Percentiles rank a stretch among this genome's conserved stretches.
Conservation (phyloP, 2,329 filamentous ascomycete genomes). For the Rutstroemia sp. region DNA sequence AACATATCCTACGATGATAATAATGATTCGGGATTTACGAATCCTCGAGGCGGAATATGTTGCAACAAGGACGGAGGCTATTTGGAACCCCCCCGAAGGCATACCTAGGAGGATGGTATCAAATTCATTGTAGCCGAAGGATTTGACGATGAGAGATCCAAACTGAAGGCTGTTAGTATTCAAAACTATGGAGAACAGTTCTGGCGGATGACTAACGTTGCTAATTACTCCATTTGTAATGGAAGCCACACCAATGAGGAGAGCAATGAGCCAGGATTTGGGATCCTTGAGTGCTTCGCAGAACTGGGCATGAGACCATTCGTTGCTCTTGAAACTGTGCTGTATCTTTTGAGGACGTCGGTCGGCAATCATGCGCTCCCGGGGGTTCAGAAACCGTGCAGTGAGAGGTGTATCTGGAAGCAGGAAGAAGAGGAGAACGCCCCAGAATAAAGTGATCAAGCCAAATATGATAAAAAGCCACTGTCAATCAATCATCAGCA, state of each 20-base stretch:
- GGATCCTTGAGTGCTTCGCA: conserved; percentile 33
- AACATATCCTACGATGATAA: conserved; percentile 20
- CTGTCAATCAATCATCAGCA: background rate
- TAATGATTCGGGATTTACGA: conserved; percentile 11
- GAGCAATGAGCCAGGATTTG: conserved; percentile 23
- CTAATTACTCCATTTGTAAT: conserved; percentile 31
- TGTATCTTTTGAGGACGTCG: conserved; percentile 10
- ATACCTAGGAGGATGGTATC: conserved; percentile 44
- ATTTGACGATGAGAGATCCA: conserved; percentile 31
- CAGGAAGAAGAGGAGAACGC: conserved; percentile 35
- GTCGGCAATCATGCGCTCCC: conserved; percentile 4
- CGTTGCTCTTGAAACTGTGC: conserved; percentile 23
- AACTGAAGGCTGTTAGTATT: conserved; percentile 31
- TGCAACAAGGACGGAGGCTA: conserved; percentile 4
- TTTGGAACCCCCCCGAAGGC: conserved; percentile 42
- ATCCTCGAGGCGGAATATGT: conserved; percentile 11
- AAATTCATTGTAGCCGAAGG: conserved; percentile 30
- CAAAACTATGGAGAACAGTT: background rate
- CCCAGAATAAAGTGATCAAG: conserved; percentile 22
- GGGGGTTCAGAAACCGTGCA: conserved; percentile 23
- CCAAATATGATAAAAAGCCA: conserved; percentile 20
- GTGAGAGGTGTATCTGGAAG: conserved; percentile 43
- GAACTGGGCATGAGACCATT: conserved; percentile 32
- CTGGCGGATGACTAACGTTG: background rate
- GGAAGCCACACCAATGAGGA: conserved; percentile 24